Base-by-base conservation (phyloP, 2,329 filamentous ascomycete species). In the Boeremia lycopersici region DNA sequence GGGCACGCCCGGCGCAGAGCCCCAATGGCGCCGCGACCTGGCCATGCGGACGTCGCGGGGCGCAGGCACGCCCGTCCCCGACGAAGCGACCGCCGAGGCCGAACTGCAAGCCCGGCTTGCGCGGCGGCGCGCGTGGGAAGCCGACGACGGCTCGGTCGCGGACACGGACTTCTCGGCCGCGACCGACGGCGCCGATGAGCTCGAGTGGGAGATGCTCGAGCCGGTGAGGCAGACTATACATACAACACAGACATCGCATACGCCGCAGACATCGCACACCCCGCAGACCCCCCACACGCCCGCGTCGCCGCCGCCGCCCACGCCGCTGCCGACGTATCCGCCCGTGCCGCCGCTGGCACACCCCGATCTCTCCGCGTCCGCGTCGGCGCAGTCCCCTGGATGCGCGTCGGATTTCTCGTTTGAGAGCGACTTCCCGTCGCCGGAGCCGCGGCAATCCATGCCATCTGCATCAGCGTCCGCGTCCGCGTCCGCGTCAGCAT, bases 51-150 rank as follows among this genome's bases (percentile, higher is more conserved):
- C 30, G 0, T 47, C 58, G 1, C 57, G 41, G 38, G 34, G 42
- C 15, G 39, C 56, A 2, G 48, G 57, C 1, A 23, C 58, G 15
- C 60, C 45, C 9, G 25, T 17, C n/a, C 4, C 3, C 17, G 47
- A 23, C 47, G 50, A 6, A 30, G 33, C 5, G 48, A 19, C 11
- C 10, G 48, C 1, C 33, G 51, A 7, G n/a, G 39, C 49, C 48
- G 11, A 53, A 53, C 39, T 49, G 55, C 12, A 42, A 48, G 42
- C 59, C 45, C 9, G 51, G 19, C n/a, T 65, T 10, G 41, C 34
- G 9, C 45, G 30, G 30, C 41, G 23, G 15, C 34, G 34, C 7
- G 26, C 41, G 7, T 39, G 34, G 48, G 51, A 54, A 5, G 63
- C 56, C 2, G 62, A 57, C 57, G 12, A 50, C 47, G 6, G 48